phyloP scores from a whole-genome alignment of 2,329 filamentous ascomycete species.

The Aspergillus alliaceus region DNA sequence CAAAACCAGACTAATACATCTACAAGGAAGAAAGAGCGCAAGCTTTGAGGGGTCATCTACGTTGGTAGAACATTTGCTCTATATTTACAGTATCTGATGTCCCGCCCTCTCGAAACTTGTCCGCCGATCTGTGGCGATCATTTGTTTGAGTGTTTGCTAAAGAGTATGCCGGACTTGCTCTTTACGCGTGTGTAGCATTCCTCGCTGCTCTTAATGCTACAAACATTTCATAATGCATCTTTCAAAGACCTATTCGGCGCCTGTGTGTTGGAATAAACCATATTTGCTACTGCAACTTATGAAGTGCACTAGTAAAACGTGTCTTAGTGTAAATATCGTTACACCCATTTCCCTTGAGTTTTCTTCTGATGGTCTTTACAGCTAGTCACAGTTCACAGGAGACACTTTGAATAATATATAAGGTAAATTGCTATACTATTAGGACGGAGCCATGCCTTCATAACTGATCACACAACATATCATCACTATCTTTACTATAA shows the following conservation, averaged over 20 bases:
- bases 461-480: slow-evolving; percentile 10
- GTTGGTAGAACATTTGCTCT: not conserved
- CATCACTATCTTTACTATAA: not conserved
- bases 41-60: not conserved
- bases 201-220: not conserved
- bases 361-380: not conserved
- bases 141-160: not conserved
- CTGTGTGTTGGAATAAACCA: not conserved
- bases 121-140: not conserved
- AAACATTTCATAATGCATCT: not conserved
- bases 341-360: not conserved
- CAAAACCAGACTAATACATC: not conserved
- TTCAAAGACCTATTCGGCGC: not conserved
- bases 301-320: not conserved
- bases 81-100: not conserved
- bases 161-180: not conserved
- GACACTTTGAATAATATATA: not conserved
- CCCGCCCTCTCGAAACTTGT: not conserved
- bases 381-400: not conserved
- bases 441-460: not conserved
- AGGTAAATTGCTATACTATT: not conserved
- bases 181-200: not conserved
- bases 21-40: not conserved
- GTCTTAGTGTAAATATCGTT: not conserved
- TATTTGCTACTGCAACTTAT: not conserved